phyloP scores from a whole-genome alignment of 108 stramenopile species.

The Cylindrotheca closterium region DNA sequence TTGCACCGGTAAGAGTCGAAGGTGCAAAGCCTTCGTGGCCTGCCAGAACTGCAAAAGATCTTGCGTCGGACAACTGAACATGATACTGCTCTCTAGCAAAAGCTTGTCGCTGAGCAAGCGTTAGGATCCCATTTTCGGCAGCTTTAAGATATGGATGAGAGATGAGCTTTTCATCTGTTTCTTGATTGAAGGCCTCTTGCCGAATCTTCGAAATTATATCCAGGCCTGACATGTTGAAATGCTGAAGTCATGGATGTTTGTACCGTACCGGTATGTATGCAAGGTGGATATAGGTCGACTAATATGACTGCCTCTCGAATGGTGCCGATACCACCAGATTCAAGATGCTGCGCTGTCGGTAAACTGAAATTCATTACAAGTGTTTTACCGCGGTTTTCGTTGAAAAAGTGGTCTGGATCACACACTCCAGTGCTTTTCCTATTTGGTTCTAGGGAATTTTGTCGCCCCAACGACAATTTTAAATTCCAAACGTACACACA shows the following conservation, averaged over 20 bases:
- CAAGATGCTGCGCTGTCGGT: too few relatives aligned
- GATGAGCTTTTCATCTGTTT: constrained; percentile 15
- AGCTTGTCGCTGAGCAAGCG: constrained; percentile 30
- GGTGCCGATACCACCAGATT: too few relatives aligned
- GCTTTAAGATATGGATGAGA: constrained; percentile 31
- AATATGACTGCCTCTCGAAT: too few relatives aligned
- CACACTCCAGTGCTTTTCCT: too few relatives aligned
- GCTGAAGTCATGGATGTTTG: not conserved
- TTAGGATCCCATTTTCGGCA: constrained; percentile 27
- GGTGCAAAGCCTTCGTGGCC: constrained; percentile 23
- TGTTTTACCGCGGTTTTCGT: too few relatives aligned
- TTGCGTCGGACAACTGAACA: constrained; percentile 32
- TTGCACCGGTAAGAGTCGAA: constrained; percentile 11
- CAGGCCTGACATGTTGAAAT: constrained; percentile 1
- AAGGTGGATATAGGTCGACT: too few relatives aligned
- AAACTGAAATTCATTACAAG: too few relatives aligned
- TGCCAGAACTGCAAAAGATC: constrained; percentile 29
- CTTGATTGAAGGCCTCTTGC: constrained; percentile 27
- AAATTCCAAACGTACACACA: too few relatives aligned
- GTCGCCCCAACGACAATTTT: too few relatives aligned
- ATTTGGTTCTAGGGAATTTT: too few relatives aligned
- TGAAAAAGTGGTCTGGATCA: too few relatives aligned
- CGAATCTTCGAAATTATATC: constrained; percentile 18
- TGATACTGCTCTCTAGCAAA: constrained; percentile 36
- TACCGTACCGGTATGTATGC: too few relatives aligned